Evolutionary conservation across 345 rosid species (phyloP).

Genomic region (Eucalyptus brandiana): DNA sequence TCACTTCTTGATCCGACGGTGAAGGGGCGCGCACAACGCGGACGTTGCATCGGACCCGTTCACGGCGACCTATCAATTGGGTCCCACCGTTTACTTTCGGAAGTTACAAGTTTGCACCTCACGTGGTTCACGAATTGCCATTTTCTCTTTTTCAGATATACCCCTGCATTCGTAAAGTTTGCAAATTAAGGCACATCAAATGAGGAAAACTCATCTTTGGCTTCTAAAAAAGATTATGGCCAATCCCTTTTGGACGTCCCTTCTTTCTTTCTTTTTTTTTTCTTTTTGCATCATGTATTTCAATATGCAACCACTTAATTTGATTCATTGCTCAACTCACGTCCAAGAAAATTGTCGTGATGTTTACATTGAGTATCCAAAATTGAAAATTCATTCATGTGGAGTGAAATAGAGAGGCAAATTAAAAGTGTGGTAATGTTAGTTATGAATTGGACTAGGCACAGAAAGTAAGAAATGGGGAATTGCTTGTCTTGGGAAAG

Average conservation of each 20-base stretch:
- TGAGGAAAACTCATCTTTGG: background rate
- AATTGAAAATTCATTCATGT: background rate
- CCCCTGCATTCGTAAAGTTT: background rate
- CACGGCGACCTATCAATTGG: background rate
- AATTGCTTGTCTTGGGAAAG: background rate
- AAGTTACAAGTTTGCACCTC: background rate
- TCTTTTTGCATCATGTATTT: background rate
- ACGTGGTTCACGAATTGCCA: background rate
- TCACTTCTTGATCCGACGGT: background rate
- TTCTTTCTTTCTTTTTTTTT: fast-evolving
- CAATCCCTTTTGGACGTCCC: background rate
- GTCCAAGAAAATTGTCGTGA: background rate
- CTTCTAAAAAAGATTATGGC: background rate
- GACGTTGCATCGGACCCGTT: background rate
- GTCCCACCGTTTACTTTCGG: background rate
- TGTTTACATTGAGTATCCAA: background rate
- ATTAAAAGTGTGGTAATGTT: background rate
- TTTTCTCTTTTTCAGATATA: background rate
- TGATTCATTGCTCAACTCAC: background rate
- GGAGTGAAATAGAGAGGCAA: background rate
- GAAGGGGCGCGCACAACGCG: background rate
- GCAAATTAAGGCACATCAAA: background rate
- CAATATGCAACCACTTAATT: background rate
- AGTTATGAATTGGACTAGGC: background rate
- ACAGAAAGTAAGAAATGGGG: background rate